Evolutionary conservation across 495 filamentous ascomycete genomes (phyloP), one percentile per base, ranked within the genome.

Genomic region (Pyrenopolyporus hunteri): DNA sequence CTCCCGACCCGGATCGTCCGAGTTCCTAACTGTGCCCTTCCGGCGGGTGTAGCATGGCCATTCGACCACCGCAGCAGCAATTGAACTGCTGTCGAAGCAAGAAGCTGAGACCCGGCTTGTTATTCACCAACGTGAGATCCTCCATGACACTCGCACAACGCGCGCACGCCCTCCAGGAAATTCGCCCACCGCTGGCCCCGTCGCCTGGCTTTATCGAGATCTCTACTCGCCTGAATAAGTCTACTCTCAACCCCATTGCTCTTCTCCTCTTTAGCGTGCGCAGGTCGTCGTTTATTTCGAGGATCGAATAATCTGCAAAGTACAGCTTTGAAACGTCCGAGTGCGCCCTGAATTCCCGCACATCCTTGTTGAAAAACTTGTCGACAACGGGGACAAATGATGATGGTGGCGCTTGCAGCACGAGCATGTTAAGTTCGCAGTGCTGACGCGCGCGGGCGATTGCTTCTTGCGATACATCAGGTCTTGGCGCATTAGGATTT

Each of bases 61-160:
- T 81, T 39, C 71, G 71, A 3, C 81, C 82, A 2, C 76, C 76
- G 59, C 83, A 86, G 46, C 74, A 73, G 53, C 83, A 86, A 46
- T 74, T 70, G 47, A 74, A 68, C 59, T 84, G 80, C 73, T 81
- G 79, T 49, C 76, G 74, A 29, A 81, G 59, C 52, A 86, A 63
- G 73, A 82, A 85, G 28, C 73, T 72, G 33, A 80, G 72, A 9
- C 74, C 74, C 2, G 74, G 74, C 46, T 72, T 76, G 14, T 69
- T 59, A 10, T 48, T 70, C 25, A 63, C 54, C 9, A 83, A 55
- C 7, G 59, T n/a, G 13, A 71, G 57, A 69, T 89, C 87, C 70
- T 87, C 87, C 83, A 85, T 88, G 13, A 86, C 78, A 17, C 79
- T 77, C 1, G 78, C 80, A 66, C 87, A 90, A 45, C 86, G 72